These are phyloP conservation scores for Suhomyces terraborum DNA, from an alignment of 1,139 yeast species.

Conservation along the genomic window DNA sequence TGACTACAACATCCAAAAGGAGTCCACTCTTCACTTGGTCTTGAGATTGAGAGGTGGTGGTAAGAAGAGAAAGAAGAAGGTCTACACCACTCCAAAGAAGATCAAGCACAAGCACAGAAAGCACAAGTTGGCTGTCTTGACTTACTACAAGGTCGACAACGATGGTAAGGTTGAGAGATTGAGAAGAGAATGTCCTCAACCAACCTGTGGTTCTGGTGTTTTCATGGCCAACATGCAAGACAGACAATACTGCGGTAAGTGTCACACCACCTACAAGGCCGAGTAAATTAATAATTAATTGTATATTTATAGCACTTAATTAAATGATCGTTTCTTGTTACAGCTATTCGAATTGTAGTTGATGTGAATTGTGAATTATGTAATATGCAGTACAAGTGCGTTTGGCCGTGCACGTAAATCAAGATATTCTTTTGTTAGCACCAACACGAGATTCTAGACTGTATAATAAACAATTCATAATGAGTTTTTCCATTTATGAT, in stretches of 20 bases:
- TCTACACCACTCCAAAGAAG: conserved; percentile 99
- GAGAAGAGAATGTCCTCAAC: conserved; percentile 97
- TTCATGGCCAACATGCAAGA: conserved; percentile 99
- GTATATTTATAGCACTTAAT: neutral
- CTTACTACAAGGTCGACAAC: conserved; percentile 98
- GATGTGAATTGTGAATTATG: neutral
- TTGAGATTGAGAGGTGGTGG: conserved; percentile 99
- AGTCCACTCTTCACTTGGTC: conserved; percentile 96
- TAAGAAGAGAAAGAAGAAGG: conserved; percentile 99
- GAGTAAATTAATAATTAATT: conserved; percentile 29
- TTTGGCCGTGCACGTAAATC: neutral
- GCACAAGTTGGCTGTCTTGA: conserved; percentile 98
- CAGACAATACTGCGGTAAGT: conserved; percentile 99
- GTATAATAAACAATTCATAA: conserved; percentile 11
- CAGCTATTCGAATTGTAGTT: neutral
- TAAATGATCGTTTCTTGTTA: neutral
- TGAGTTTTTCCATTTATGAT: conserved; percentile 51
- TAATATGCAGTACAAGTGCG: neutral
- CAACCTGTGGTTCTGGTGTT: conserved; percentile 97
- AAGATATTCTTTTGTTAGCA: neutral
- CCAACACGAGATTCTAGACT: neutral
- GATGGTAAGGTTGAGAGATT: conserved; percentile 99
- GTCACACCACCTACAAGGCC: conserved; percentile 90
- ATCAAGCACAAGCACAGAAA: conserved; percentile 99
- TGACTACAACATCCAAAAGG: conserved; percentile 99